Percentiles rank a stretch among this genome's conserved stretches.
Evolutionary conservation across 371 early-diverging fungal genomes (phyloP).

Genomic region (Mucor plumbeus): DNA sequence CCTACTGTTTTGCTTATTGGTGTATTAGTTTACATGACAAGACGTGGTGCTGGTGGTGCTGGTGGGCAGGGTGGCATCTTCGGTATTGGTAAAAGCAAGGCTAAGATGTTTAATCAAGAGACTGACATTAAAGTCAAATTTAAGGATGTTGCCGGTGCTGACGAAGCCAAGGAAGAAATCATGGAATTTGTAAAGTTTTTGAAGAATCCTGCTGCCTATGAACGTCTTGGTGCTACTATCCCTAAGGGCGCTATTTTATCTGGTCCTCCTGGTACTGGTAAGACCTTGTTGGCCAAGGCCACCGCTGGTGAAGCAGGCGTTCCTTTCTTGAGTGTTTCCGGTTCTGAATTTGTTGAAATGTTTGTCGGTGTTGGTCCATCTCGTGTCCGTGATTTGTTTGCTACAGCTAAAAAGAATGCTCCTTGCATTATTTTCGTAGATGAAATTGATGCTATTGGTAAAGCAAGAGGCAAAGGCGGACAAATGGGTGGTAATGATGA

Average conservation of each 20-base stretch:
- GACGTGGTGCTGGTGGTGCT: constrained; percentile 66
- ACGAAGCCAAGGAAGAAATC: constrained; percentile 99
- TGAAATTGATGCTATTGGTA: constrained; percentile 99
- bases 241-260: constrained; percentile 99
- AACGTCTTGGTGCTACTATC: constrained; percentile 98
- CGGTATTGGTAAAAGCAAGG: constrained; percentile 95
- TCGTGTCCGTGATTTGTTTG: constrained; percentile 96
- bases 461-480: constrained; percentile 93
- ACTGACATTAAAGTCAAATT: constrained; percentile 94
- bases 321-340: constrained; percentile 97
- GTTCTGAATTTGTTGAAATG: constrained; percentile 99
- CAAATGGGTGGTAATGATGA: constrained; percentile 97
- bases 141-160: constrained; percentile 99
- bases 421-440: constrained; percentile 99
- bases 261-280: constrained; percentile 99
- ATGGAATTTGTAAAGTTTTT: constrained; percentile 99
- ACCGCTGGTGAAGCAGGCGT: constrained; percentile 99
- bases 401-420: constrained; percentile 95
- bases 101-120: constrained; percentile 96
- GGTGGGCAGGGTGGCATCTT: constrained; percentile 84
- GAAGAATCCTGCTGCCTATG: constrained; percentile 97
- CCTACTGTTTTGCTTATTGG: constrained; percentile 93
- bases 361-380: constrained; percentile 99
- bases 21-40: constrained; percentile 83
- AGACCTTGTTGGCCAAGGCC: constrained; percentile 98